Evolutionary conservation across 768 basidiomycete genomes (phyloP).

Genomic region (Ramaria rubella): DNA sequence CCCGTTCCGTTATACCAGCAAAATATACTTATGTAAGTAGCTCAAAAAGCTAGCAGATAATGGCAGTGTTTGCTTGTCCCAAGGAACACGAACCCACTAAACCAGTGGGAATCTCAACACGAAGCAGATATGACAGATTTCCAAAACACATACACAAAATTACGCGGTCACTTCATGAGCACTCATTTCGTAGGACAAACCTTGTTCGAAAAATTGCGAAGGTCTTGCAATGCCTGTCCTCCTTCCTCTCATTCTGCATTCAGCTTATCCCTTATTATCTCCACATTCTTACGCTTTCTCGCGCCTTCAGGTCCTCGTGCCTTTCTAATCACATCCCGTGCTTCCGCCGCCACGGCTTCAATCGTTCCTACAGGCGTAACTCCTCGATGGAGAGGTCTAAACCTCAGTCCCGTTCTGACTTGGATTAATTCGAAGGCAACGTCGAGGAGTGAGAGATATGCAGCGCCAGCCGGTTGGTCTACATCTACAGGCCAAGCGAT

Average conservation of each 20-base stretch:
- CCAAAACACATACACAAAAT: no score
- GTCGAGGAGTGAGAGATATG: constrained; percentile 14
- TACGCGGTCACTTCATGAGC: no score
- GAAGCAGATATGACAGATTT: no score
- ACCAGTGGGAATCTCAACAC: no score
- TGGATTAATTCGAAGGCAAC: constrained; percentile 18
- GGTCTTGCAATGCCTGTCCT: constrained; percentile 4
- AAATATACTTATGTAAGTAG: no score
- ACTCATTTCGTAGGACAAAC: no score
- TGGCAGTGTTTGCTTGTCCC: no score
- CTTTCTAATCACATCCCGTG: constrained; percentile 10
- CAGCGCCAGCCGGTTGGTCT: constrained; percentile 21
- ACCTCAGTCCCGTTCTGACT: constrained; percentile 15
- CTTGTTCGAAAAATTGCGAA: not conserved
- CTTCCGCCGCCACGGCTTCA: constrained; percentile 16
- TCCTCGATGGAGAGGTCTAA: constrained; percentile 15
- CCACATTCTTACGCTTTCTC: constrained; percentile 15
- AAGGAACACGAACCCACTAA: no score
- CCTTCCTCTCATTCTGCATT: constrained; percentile 9
- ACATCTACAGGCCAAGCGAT: constrained; percentile 23
- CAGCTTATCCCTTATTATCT: constrained; percentile 8
- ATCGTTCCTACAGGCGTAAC: constrained; percentile 14
- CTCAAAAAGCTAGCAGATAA: no score
- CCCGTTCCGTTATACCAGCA: no score
- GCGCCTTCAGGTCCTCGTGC: constrained; percentile 17